A percentile compares a stretch with the other conserved stretches of the same genome.
phyloP scores from a whole-genome alignment of 1,284 basidiomycete species.

The Trichosporon inkin region DNA sequence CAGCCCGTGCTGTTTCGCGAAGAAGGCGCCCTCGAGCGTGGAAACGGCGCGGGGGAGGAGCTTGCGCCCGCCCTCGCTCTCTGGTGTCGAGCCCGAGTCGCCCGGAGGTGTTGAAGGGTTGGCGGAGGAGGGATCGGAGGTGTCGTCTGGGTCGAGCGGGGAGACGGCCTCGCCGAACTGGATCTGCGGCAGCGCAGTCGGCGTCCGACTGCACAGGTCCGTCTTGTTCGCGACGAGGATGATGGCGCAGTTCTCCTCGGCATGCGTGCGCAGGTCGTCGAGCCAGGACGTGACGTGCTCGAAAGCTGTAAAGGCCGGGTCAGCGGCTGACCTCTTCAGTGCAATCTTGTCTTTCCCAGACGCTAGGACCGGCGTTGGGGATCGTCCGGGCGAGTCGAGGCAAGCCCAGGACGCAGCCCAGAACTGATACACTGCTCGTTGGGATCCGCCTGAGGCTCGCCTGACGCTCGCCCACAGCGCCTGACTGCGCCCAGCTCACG shows the following conservation, averaged over 20 bases:
- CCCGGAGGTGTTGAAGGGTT: no score
- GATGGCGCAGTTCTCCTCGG: constrained; percentile 46
- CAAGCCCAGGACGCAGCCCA: no score
- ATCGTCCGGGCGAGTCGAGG: no score
- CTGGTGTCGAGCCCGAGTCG: no score
- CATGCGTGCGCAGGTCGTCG: constrained; percentile 39
- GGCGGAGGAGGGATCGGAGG: constrained; percentile 4
- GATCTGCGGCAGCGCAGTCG: constrained; percentile 29
- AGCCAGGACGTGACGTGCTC: constrained; percentile 46
- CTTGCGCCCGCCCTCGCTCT: neutral
- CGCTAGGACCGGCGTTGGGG: no score
- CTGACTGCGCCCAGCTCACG: neutral
- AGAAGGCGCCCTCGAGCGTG: constrained; percentile 35
- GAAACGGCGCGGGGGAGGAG: constrained; percentile 31
- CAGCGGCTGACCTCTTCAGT: neutral
- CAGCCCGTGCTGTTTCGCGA: constrained; percentile 42
- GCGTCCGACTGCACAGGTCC: constrained; percentile 36
- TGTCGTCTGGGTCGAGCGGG: neutral
- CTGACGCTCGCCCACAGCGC: no score
- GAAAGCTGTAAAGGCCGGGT: constrained; percentile 31
- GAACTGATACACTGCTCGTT: no score
- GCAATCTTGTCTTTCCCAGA: no score
- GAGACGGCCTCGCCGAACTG: constrained; percentile 33
- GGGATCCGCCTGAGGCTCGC: no score
- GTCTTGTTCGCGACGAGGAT: constrained; percentile 48